These are phyloP conservation scores for Apophysomyces ossiformis DNA, from an alignment of 371 early-diverging fungal genomes.

Conservation along the genomic window DNA sequence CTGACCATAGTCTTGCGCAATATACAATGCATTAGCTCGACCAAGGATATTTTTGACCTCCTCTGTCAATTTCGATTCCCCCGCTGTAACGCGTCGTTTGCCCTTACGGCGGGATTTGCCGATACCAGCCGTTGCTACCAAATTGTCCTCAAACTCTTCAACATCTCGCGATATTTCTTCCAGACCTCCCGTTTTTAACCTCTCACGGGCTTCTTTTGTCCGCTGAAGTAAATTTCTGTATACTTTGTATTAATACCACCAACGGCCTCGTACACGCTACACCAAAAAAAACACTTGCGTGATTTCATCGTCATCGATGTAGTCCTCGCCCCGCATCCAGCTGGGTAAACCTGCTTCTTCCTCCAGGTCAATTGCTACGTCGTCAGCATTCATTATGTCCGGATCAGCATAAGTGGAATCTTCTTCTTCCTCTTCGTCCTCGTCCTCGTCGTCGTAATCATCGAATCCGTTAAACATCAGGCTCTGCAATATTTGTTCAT, in stretches of 20 bases:
- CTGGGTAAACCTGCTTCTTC: constrained; percentile 16
- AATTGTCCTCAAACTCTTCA: constrained; percentile 47
- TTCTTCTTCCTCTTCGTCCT: constrained; percentile 31
- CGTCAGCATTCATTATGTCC: constrained; percentile 11
- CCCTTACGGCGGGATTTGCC: constrained; percentile 26
- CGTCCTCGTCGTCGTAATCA: too few species aligned
- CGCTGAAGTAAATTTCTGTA: constrained; percentile 24
- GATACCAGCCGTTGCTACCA: constrained; percentile 38
- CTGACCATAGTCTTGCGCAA: constrained; percentile 63
- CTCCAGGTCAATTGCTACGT: constrained; percentile 12
- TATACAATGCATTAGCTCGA: constrained; percentile 74
- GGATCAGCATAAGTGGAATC: constrained; percentile 16
- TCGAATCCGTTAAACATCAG: constrained; percentile 26
- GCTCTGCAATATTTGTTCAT: constrained; percentile 34
- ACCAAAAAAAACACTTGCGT: constrained; percentile 20
- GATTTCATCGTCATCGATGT: constrained; percentile 25
- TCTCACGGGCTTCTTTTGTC: constrained; percentile 17
- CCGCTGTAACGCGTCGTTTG: constrained; percentile 24
- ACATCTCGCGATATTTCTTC: constrained; percentile 39
- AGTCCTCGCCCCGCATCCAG: constrained; percentile 19
- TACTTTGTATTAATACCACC: background rate
- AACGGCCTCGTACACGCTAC: too few species aligned
- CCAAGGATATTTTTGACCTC: constrained; percentile 71
- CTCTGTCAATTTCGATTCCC: constrained; percentile 42
- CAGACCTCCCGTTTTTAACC: constrained; percentile 35